Percentiles rank a stretch among this genome's conserved stretches.
phyloP scores from a whole-genome alignment of 176 grass and related monocot species.

The Ananas comosus region DNA sequence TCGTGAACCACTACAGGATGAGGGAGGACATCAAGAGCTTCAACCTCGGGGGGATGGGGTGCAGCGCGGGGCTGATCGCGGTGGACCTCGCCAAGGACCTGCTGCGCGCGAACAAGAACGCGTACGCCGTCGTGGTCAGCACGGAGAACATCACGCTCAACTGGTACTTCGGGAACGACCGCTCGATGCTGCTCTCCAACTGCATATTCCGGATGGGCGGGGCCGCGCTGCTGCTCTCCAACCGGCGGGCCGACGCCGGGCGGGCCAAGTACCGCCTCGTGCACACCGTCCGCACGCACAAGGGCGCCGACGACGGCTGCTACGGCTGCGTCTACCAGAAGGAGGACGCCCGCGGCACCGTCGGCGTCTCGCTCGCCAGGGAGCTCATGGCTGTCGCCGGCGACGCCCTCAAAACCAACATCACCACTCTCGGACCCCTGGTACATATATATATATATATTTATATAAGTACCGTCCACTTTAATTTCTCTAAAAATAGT shows the following conservation, averaged over 20 bases:
- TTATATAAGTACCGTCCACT: no score
- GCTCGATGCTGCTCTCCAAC: slow-evolving; percentile 68
- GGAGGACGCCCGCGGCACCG: slow-evolving; percentile 34
- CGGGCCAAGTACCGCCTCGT: slow-evolving; percentile 65
- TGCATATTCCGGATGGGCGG: slow-evolving; percentile 82
- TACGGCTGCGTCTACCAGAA: slow-evolving; percentile 70
- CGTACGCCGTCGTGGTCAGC: slow-evolving; percentile 57
- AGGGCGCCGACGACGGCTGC: slow-evolving; percentile 53
- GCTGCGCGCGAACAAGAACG: slow-evolving; percentile 47
- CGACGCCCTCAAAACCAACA: slow-evolving; percentile 76
- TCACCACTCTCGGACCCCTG: slow-evolving; percentile 58
- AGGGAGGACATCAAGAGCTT: slow-evolving; percentile 55
- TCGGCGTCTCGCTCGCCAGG: slow-evolving; percentile 51
- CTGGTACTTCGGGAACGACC: slow-evolving; percentile 74
- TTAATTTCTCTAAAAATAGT: no score
- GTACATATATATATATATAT: not conserved
- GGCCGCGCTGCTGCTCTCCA: slow-evolving; percentile 58
- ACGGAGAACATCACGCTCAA: slow-evolving; percentile 75
- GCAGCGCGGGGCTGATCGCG: slow-evolving; percentile 70
- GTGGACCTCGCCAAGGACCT: slow-evolving; percentile 68
- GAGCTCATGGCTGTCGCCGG: slow-evolving; percentile 68
- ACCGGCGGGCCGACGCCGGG: slow-evolving; percentile 37
- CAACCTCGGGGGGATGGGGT: slow-evolving; percentile 76
- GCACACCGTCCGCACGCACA: slow-evolving; percentile 67
- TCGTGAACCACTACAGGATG: slow-evolving; percentile 70